Percentiles rank a stretch among this genome's conserved stretches.
Conservation (phyloP, 768 basidiomycete genomes). For the Termitomyces sp. region DNA sequence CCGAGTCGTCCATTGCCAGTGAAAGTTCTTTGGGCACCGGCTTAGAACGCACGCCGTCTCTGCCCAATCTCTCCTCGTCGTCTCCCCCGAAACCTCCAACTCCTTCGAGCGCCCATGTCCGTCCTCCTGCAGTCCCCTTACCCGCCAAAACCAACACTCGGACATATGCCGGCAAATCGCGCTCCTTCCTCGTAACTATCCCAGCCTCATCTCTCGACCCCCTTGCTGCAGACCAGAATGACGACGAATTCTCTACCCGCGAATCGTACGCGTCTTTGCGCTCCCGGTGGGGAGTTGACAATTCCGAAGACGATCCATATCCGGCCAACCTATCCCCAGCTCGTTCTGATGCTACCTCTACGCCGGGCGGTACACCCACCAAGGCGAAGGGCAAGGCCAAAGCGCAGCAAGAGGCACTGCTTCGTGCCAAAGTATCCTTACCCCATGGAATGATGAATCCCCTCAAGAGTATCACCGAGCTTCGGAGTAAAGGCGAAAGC, state of each 20-base stretch:
- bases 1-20: constrained; percentile 50
- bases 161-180: constrained; percentile 75
- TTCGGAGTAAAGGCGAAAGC: constrained; percentile 78
- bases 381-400: constrained; percentile 40
- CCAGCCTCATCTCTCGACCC: constrained; percentile 34
- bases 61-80: constrained; percentile 32
- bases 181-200: constrained; percentile 75
- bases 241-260: constrained; percentile 53
- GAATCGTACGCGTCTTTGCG: constrained; percentile 79
- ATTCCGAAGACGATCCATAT: constrained; percentile 70
- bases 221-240: constrained; percentile 29
- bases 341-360: constrained; percentile 30
- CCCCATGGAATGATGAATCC: constrained; percentile 68
- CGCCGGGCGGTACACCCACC: constrained; percentile 37
- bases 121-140: constrained; percentile 27
- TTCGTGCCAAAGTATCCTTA: constrained; percentile 26
- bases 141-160: constrained; percentile 37
- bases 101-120: constrained; percentile 21
- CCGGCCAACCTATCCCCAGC: constrained; percentile 32
- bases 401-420: constrained; percentile 23
- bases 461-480: constrained; percentile 76
- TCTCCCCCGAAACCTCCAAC: constrained; percentile 26
- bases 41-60: constrained; percentile 35
- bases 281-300: constrained; percentile 78
- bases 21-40: constrained; percentile 18